Percentiles rank a stretch among this genome's conserved stretches.
Conservation (phyloP, 192 early-diverging fungal genomes). For the Coemansia reversa region DNA sequence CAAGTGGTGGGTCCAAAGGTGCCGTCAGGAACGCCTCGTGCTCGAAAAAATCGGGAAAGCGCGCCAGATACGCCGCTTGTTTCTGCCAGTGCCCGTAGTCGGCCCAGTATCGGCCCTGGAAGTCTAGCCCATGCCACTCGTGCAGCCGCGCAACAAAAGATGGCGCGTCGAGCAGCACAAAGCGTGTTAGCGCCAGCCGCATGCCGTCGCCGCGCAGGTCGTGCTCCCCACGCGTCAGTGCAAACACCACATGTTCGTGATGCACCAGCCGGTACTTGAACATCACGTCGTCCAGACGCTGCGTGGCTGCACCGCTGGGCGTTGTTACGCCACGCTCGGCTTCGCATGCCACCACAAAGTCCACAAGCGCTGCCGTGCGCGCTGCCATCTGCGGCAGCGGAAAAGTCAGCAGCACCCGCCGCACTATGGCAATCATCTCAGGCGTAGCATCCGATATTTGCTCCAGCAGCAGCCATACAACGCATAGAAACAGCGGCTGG, state of each 20-base stretch:
- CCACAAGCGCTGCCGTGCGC: slow-evolving; percentile 65
- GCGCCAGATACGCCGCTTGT: slow-evolving; percentile 59
- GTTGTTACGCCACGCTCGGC: slow-evolving; percentile 12
- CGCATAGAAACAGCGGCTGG: slow-evolving; percentile 66
- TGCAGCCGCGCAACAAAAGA: slow-evolving; percentile 56
- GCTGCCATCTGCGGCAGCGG: slow-evolving; percentile 70
- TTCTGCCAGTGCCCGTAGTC: slow-evolving; percentile 70
- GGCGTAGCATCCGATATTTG: slow-evolving; percentile 15
- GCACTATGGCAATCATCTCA: slow-evolving; percentile 50
- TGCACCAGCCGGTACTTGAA: slow-evolving; percentile 69
- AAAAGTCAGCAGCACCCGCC: slow-evolving; percentile 67
- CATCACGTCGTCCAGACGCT: slow-evolving; percentile 65
- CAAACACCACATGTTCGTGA: slow-evolving; percentile 70
- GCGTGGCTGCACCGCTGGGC: slow-evolving; percentile 28
- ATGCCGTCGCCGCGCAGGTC: slow-evolving; percentile 55
- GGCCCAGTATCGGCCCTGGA: slow-evolving; percentile 68
- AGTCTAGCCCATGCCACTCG: slow-evolving; percentile 65
- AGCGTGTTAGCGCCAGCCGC: slow-evolving; percentile 54
- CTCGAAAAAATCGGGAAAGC: slow-evolving; percentile 73
- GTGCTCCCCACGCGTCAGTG: slow-evolving; percentile 63
- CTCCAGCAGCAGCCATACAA: slow-evolving; percentile 62
- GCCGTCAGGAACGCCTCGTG: slow-evolving; percentile 64
- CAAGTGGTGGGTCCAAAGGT: slow-evolving; percentile 59
- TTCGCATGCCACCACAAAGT: slow-evolving; percentile 59
- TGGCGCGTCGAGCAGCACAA: slow-evolving; percentile 57